Conservation (phyloP, 116 monocot genomes). For the Trichopus zeylanicus region DNA sequence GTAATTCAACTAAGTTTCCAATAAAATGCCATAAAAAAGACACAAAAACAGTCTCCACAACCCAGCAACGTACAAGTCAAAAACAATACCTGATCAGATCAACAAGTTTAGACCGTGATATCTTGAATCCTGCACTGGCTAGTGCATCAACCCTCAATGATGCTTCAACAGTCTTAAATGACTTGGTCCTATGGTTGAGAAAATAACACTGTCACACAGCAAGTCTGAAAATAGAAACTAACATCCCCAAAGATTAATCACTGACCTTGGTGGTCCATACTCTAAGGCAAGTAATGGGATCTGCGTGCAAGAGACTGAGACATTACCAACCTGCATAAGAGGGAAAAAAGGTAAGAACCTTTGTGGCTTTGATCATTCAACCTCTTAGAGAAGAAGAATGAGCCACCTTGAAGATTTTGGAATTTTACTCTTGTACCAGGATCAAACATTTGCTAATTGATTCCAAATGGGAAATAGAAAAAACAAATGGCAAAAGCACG, state of each 20-base stretch:
- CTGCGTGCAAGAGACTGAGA: conserved; percentile 64
- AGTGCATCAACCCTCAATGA: conserved; percentile 89
- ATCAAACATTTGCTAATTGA: too few relatives aligned
- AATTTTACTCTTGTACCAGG: not conserved
- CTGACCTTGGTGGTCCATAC: conserved; percentile 87
- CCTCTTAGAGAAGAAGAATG: not conserved
- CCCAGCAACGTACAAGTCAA: not conserved
- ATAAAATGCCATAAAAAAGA: too few relatives aligned
- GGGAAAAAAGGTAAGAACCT: conserved; percentile 3
- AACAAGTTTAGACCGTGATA: conserved; percentile 93
- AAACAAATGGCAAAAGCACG: too few relatives aligned
- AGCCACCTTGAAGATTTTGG: not conserved
- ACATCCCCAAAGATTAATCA: not conserved
- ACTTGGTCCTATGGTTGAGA: conserved; percentile 45
- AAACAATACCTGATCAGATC: conserved; percentile 60
- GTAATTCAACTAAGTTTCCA: too few relatives aligned
- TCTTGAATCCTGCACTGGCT: conserved; percentile 96
- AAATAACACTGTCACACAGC: conserved; percentile 6
- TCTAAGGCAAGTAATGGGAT: conserved; percentile 93
- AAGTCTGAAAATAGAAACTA: conserved; percentile 5
- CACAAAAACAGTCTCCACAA: too few relatives aligned
- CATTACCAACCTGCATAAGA: conserved; percentile 67
- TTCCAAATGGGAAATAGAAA: too few relatives aligned
- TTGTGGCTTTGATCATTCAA: not conserved
- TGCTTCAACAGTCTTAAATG: conserved; percentile 82